These are phyloP conservation scores for Xylaria sp. DNA, from an alignment of 495 filamentous ascomycete species.

Conservation along the genomic window DNA sequence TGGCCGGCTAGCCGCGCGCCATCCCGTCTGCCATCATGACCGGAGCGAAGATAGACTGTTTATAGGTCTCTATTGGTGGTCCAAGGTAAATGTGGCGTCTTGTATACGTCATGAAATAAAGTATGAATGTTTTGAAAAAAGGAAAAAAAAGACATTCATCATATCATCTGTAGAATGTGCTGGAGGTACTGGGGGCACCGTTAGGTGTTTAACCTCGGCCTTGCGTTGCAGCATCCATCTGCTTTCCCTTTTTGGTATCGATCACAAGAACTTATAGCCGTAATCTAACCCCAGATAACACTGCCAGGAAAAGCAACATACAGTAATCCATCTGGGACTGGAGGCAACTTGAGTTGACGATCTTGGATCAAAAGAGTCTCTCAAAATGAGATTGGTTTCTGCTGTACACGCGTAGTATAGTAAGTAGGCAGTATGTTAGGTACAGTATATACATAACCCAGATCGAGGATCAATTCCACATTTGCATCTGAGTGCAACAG, in stretches of 20 bases:
- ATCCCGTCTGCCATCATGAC: background rate
- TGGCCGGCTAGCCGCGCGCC: slow-evolving; percentile 14
- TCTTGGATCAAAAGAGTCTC: background rate
- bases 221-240: background rate
- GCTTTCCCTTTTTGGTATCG: background rate
- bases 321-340: background rate
- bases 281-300: background rate
- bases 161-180: background rate
- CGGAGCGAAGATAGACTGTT: background rate
- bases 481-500: background rate
- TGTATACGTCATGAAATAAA: background rate
- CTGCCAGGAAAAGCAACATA: background rate
- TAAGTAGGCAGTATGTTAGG: too few species aligned
- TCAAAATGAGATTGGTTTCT: background rate
- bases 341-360: background rate
- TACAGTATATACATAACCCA: slow-evolving; percentile 1
- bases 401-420: too few species aligned
- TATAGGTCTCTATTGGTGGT: background rate
- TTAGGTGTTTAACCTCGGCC: background rate
- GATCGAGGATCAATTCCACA: slow-evolving; percentile 17
- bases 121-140: background rate
- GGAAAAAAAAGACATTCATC: too few species aligned
- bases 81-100: background rate
- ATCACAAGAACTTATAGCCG: background rate
- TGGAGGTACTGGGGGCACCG: too few species aligned